phyloP scores from a whole-genome alignment of 202 grass and related monocot genomes.

The Hordeum pubiflorum region DNA sequence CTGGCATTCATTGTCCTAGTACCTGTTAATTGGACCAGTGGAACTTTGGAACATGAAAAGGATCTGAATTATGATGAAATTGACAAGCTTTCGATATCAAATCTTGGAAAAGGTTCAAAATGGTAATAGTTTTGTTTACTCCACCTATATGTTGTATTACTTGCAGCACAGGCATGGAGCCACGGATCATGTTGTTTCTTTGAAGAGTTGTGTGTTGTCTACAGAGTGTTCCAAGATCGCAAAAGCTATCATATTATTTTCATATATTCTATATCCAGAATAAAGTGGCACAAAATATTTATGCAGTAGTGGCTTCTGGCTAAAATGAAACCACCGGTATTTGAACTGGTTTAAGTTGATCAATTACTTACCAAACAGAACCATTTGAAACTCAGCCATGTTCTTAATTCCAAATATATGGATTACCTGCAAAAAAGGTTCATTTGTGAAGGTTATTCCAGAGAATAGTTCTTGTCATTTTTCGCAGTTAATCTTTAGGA shows the following conservation, averaged over 20 bases:
- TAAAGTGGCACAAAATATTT: background rate
- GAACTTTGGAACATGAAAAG: slow-evolving; percentile 51
- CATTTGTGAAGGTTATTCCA: background rate
- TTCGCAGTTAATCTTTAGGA: background rate
- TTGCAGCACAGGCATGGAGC: background rate
- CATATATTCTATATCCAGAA: background rate
- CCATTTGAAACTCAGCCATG: background rate
- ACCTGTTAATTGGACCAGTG: slow-evolving; percentile 85
- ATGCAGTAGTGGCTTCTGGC: background rate
- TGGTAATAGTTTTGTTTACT: slow-evolving; percentile 39
- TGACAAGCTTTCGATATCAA: slow-evolving; percentile 95
- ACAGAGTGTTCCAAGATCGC: background rate
- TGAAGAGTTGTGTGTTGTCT: background rate
- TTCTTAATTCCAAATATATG: background rate
- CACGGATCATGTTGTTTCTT: slow-evolving; percentile 12
- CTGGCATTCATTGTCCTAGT: slow-evolving; percentile 66
- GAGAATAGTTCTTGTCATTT: background rate
- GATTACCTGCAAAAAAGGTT: background rate
- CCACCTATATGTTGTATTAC: background rate
- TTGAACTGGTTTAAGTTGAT: background rate
- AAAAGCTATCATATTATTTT: background rate
- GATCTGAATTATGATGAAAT: slow-evolving; percentile 63
- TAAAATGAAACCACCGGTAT: background rate
- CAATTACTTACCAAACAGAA: background rate
- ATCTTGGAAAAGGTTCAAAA: slow-evolving; percentile 72